Percentiles rank a stretch among this genome's conserved stretches.
phyloP scores from a whole-genome alignment of 139 green algal species.

The Medakamo hakoo region DNA sequence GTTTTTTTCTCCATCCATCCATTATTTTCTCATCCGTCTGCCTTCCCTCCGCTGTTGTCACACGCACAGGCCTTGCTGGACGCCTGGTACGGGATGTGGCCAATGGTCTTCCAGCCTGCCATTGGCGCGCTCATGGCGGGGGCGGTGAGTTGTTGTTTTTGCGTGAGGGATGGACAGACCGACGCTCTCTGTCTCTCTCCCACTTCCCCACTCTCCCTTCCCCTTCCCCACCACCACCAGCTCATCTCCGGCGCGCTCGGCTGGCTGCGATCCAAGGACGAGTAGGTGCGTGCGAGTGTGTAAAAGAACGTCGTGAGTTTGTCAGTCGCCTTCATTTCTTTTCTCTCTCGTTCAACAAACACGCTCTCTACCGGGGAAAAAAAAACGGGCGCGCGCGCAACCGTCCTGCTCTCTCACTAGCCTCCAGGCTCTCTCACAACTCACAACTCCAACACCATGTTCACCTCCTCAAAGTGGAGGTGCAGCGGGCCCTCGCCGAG shows the following conservation, averaged over 20 bases:
- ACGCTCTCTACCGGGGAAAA: background rate
- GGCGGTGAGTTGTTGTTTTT: slow-evolving; percentile 20
- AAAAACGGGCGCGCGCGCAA: background rate
- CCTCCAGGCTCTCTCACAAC: background rate
- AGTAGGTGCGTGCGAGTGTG: background rate
- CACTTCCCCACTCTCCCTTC: background rate
- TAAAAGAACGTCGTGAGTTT: slow-evolving; percentile 1
- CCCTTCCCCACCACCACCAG: slow-evolving; percentile 7
- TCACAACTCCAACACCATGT: slow-evolving; percentile 28
- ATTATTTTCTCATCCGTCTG: background rate
- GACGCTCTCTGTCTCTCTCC: background rate
- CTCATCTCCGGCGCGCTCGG: slow-evolving; percentile 42
- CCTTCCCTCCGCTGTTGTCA: background rate
- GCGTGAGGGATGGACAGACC: background rate
- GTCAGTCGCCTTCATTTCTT: slow-evolving; percentile 12
- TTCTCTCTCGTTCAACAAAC: background rate
- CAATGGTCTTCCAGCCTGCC: slow-evolving; percentile 62
- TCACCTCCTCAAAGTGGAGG: slow-evolving; percentile 29
- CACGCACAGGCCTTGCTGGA: slow-evolving; percentile 33
- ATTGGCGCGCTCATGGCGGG: slow-evolving; percentile 73
- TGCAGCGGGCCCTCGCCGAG: slow-evolving; percentile 25
- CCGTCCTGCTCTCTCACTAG: background rate
- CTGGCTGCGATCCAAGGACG: slow-evolving; percentile 28
- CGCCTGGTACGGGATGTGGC: slow-evolving; percentile 59
- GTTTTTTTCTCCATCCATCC: background rate